These are phyloP conservation scores for Penicillium atrosanguineum DNA, from an alignment of 495 filamentous ascomycete species.

Conservation along the genomic window DNA sequence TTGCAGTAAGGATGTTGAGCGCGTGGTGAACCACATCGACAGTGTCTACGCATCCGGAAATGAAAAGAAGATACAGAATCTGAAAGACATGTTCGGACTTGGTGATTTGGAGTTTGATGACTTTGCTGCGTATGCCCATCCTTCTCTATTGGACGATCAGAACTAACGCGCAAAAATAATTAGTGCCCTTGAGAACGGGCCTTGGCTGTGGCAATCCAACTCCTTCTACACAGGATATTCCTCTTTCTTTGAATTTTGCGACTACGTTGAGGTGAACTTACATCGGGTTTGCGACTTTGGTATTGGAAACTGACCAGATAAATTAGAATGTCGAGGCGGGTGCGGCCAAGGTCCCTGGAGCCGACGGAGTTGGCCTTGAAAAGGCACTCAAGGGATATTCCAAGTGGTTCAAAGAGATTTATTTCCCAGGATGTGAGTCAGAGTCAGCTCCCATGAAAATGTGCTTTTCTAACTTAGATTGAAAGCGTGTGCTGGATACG, in stretches of 20 bases:
- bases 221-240: conserved; percentile 46
- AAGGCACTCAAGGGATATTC: conserved; percentile 55
- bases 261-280: conserved; percentile 42
- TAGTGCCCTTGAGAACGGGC: conserved; percentile 52
- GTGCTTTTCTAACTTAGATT: not conserved
- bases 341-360: conserved; percentile 30
- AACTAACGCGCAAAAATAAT: conserved; percentile 17
- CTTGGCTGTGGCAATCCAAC: conserved; percentile 59
- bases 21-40: conserved; percentile 59
- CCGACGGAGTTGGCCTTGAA: conserved; percentile 51
- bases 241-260: conserved; percentile 54
- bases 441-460: not conserved
- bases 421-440: conserved; percentile 49
- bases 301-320: conserved; percentile 1
- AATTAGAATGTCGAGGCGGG: conserved; percentile 30
- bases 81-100: conserved; percentile 61
- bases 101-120: conserved; percentile 54
- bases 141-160: not conserved
- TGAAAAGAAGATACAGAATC: conserved; percentile 37
- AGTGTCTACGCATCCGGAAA: conserved; percentile 40
- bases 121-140: conserved; percentile 45
- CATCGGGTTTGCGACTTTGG: not conserved
- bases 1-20: conserved; percentile 56
- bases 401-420: conserved; percentile 46
- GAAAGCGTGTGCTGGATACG: conserved; percentile 42